Evolutionary conservation across 495 filamentous ascomycete genomes (phyloP), one percentile per base, ranked within the genome.

Genomic region (Aspergillus heteromorphus): DNA sequence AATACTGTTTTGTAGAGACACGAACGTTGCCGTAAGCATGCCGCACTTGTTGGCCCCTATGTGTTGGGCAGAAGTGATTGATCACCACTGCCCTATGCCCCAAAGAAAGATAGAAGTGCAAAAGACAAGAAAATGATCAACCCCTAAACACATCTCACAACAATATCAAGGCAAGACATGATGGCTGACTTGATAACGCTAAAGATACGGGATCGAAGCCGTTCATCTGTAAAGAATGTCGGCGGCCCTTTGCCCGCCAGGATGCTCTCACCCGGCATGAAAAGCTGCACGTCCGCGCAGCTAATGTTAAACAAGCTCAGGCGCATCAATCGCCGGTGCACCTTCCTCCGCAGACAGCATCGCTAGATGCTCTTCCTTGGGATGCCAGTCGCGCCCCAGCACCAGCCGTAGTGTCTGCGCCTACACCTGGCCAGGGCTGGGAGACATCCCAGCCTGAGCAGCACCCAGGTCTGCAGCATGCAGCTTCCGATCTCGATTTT

Each of bases 201-300:
- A n/a, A 60, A 78, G 74, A 78, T 62, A 76, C 74, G 30, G 74
- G 74, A 40, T 70, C 72, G 13, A 73, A 73, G 56, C 74, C 74
- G 25, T 78, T 65, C 43, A 61, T 68, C 43, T 78, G 74, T 57
- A 71, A 71, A 59, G 63, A 70, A 41, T 76, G 74, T 51, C 56
- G 65, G 18, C 64, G 75, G 20, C 68, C 74, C 0, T 78, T 78
- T 60, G 72, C 73, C 11, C 64, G 75, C 18, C 73, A 77, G 51
- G 75, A 78, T 64, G 73, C 75, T 16, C 72, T 78, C 19, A 70
- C 66, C 23, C 72, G 75, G 11, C 75, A 78, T 67, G 72, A 76
- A 58, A 77, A 72, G 54, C 59, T 78, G 43, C 75, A 78, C 51
- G 52, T 56, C 17, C 73, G 74, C 20, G 65, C 66, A 48, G 51